Base-by-base conservation (phyloP, 1,284 basidiomycete genomes). In the Apiotrichum siamense region DNA sequence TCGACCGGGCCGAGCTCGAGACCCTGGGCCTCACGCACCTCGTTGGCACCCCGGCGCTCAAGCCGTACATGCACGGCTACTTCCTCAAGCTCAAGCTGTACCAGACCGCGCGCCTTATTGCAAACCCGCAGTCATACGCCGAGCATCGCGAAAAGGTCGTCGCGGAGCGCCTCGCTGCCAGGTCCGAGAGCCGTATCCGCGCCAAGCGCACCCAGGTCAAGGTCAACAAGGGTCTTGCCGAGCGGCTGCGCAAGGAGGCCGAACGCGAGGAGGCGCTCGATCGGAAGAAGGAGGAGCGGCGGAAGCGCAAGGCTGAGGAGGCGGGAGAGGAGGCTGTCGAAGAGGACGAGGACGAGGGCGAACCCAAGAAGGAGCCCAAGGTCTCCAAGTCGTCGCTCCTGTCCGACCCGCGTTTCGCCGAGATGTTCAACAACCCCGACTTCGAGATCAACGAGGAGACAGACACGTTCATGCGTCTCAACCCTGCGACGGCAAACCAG, bases 21-120 rank as follows among this genome's bases (percentile, higher is more conserved):
- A 84, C 80, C 37, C 83, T 97, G 52, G 88, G 89, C n/a, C 76
- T 99, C 71, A 86, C 91, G 60, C 88, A 96, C 71, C 87, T 98
- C 62, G 77, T 97, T 64, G 96, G 96, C 47, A 96, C 92, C 2
- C 84, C 91, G 12, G 83, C 88, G 15, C 86, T 98, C 78, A 93
- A 94, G 72, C 94, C 96, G 2, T 99, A 98, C 77, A 97, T 99
- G 94, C 96, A 99, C 74, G 96, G 96, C 44, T 97, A 93, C 82
- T 98, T 99, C 78, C 76, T 98, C 61, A 87, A 91, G 11, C 83
- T 98, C 72, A 87, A 90, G 65, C 81, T 97, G 7, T 98, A 98
- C 79, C 89, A 96, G 64, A 87, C 92, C 46, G 96, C 96, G 1
- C 84, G 93, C 31, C 81, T 97, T 62, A 91, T 98, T 61, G 86